phyloP scores from a whole-genome alignment of 164 flowering plant genomes.

The Sextonia rubra region DNA sequence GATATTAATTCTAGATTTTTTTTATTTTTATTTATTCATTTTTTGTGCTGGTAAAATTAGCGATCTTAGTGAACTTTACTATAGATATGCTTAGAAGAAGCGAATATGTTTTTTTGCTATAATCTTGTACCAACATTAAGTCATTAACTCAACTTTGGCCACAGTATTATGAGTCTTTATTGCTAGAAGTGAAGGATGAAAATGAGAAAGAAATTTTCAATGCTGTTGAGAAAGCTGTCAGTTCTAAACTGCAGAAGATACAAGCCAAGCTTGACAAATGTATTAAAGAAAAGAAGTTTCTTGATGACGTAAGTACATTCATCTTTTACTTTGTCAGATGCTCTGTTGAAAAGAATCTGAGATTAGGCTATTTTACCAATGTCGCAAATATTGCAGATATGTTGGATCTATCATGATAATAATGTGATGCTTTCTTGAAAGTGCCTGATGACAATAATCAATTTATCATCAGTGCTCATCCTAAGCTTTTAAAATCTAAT shows the following conservation, averaged over 20 bases:
- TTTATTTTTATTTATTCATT: too few species aligned
- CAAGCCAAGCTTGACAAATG: slow-evolving; percentile 72
- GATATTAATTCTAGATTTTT: too few species aligned
- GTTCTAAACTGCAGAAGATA: slow-evolving; percentile 60
- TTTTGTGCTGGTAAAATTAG: too few species aligned
- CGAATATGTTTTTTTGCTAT: not conserved
- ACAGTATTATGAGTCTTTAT: slow-evolving; percentile 70
- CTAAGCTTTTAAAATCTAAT: too few species aligned
- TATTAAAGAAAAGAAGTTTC: slow-evolving; percentile 66
- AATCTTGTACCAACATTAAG: not conserved
- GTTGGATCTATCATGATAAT: too few species aligned
- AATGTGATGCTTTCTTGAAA: too few species aligned
- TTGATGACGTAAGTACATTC: slow-evolving; percentile 62
- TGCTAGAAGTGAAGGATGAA: slow-evolving; percentile 69
- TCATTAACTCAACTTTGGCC: slow-evolving; percentile 6
- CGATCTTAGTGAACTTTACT: too few species aligned
- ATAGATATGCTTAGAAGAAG: not conserved
- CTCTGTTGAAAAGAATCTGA: not conserved
- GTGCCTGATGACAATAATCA: too few species aligned
- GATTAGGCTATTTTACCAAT: not conserved
- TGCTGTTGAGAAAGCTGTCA: slow-evolving; percentile 58
- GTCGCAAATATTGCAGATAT: too few species aligned
- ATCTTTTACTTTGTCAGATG: not conserved
- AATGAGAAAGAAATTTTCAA: slow-evolving; percentile 56
- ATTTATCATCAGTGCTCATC: too few species aligned